A percentile compares a stretch with the other conserved stretches of the same genome.
Conservation (phyloP, 169 alveolate genomes). For the Plasmodium cynomolgi region DNA sequence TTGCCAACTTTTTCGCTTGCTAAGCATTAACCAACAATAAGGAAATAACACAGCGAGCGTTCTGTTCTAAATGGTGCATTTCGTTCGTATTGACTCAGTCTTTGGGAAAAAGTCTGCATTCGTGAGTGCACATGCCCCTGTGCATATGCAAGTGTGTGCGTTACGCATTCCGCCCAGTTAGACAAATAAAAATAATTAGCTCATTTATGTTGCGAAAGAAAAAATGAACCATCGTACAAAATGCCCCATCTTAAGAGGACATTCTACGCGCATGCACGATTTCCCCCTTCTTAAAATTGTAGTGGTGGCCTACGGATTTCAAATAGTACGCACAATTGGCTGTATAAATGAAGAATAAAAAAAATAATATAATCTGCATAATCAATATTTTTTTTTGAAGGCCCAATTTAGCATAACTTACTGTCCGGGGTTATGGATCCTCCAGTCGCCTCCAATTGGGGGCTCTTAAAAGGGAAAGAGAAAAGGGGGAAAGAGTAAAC, state of each 20-base stretch:
- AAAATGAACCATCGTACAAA: neutral
- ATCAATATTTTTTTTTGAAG: neutral
- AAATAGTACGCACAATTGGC: neutral
- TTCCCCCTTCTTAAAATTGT: constrained; percentile 60
- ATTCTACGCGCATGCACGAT: constrained; percentile 17
- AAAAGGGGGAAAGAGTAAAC: neutral
- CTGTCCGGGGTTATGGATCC: constrained; percentile 65
- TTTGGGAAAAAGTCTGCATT: neutral
- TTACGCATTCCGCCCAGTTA: neutral
- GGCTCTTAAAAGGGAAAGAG: neutral
- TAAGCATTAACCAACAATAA: neutral
- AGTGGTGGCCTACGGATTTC: constrained; percentile 14
- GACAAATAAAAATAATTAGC: neutral
- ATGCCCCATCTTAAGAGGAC: neutral
- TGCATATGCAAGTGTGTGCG: neutral
- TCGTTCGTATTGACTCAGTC: neutral
- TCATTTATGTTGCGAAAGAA: neutral
- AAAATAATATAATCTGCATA: constrained; percentile 2
- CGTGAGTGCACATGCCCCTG: neutral
- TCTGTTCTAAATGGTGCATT: neutral
- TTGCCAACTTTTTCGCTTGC: neutral
- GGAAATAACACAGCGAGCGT: neutral
- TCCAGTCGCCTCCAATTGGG: neutral
- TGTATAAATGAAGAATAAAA: neutral
- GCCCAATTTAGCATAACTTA: neutral